A percentile compares a stretch with the other conserved stretches of the same genome.
Evolutionary conservation across 345 rosid genomes (phyloP).

Genomic region (Anastatica hierochuntica): DNA sequence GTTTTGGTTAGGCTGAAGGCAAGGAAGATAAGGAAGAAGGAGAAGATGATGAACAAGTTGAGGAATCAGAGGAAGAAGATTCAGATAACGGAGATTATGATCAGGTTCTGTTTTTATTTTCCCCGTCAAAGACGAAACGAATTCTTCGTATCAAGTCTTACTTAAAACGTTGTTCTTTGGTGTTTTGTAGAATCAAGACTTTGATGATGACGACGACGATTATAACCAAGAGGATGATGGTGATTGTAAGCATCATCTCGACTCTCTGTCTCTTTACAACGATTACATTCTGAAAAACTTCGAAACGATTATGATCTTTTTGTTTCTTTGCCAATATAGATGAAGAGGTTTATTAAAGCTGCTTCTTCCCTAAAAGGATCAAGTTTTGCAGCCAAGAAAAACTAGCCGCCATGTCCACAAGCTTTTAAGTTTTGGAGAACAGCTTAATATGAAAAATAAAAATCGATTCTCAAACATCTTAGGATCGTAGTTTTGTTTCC

Average conservation of each 20-base stretch:
- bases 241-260: constrained; percentile 13
- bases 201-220: constrained; percentile 27
- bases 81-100: constrained; percentile 21
- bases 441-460: no score
- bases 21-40: constrained; percentile 12
- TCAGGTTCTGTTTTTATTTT: constrained; percentile 6
- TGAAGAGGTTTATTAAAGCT: background rate
- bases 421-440: no score
- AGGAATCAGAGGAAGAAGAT: constrained; percentile 13
- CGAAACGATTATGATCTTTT: background rate
- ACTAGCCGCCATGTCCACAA: background rate
- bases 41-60: constrained; percentile 11
- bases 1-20: constrained; percentile 20
- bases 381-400: constrained; percentile 12
- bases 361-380: background rate
- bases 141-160: background rate
- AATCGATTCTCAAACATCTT: background rate
- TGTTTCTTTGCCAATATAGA: background rate
- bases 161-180: background rate
- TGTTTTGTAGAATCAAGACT: constrained; percentile 9
- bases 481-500: background rate
- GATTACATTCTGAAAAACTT: background rate
- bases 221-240: constrained; percentile 7
- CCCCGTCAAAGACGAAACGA: background rate
- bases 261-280: background rate